These are phyloP conservation scores for Coemansia sp. DNA, from an alignment of 192 early-diverging fungal genomes.

Conservation along the genomic window DNA sequence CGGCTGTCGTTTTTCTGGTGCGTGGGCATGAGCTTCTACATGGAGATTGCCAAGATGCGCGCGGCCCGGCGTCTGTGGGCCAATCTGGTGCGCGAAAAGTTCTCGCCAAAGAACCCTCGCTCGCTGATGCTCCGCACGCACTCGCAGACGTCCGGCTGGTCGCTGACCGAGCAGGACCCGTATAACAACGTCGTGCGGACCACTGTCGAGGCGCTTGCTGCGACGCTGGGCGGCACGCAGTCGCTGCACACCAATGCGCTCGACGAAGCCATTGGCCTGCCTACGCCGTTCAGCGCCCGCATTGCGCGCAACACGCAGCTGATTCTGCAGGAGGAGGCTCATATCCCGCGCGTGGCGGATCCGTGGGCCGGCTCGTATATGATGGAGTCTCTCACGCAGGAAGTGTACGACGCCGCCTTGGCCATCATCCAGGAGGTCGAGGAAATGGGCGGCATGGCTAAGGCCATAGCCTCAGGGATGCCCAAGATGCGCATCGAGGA, in stretches of 20 bases:
- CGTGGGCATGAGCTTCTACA: slow-evolving; percentile 93
- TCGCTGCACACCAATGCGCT: slow-evolving; percentile 91
- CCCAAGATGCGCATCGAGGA: slow-evolving; percentile 88
- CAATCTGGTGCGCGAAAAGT: slow-evolving; percentile 73
- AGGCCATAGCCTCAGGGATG: slow-evolving; percentile 84
- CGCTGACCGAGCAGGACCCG: slow-evolving; percentile 86
- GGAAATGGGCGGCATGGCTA: slow-evolving; percentile 85
- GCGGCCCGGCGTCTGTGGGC: slow-evolving; percentile 87
- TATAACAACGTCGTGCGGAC: slow-evolving; percentile 90
- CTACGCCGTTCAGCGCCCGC: slow-evolving; percentile 78
- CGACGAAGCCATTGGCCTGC: slow-evolving; percentile 86
- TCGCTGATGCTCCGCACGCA: slow-evolving; percentile 82
- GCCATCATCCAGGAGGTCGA: slow-evolving; percentile 78
- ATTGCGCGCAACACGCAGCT: slow-evolving; percentile 91
- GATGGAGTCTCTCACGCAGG: slow-evolving; percentile 88
- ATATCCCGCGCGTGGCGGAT: slow-evolving; percentile 84
- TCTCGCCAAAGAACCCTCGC: slow-evolving; percentile 75
- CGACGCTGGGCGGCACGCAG: slow-evolving; percentile 87
- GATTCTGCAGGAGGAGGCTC: slow-evolving; percentile 83
- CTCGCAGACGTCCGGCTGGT: slow-evolving; percentile 91
- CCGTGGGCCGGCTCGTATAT: slow-evolving; percentile 92
- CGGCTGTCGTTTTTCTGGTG: slow-evolving; percentile 91
- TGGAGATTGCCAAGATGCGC: slow-evolving; percentile 91
- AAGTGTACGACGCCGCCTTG: slow-evolving; percentile 67
- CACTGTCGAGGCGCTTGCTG: slow-evolving; percentile 87